These are phyloP conservation scores for Starmerella lactis-condensi DNA, from an alignment of 805 yeast species.

Conservation along the genomic window DNA sequence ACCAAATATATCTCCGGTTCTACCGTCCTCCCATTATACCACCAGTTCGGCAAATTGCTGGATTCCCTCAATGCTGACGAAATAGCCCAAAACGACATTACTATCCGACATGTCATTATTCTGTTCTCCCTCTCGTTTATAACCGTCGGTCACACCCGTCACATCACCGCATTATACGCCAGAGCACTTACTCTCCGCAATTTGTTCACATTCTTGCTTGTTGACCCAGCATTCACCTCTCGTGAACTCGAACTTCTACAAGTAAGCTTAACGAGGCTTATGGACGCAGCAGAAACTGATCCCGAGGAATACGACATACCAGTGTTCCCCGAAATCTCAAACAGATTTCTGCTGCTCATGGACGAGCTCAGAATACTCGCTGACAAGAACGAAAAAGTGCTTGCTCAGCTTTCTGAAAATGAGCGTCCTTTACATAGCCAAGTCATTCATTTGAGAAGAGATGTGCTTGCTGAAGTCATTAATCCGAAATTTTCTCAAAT, in stretches of 20 bases:
- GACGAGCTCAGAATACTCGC: slow-evolving; percentile 1
- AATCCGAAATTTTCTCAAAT: slow-evolving; percentile 3
- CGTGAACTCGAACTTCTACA: slow-evolving; percentile 68
- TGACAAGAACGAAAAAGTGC: background rate
- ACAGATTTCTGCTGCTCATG: background rate
- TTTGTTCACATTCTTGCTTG: slow-evolving; percentile 63
- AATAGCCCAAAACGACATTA: slow-evolving; percentile 1
- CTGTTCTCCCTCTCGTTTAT: slow-evolving; percentile 68
- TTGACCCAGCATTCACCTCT: slow-evolving; percentile 62
- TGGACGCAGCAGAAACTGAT: slow-evolving; percentile 34
- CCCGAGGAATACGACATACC: slow-evolving; percentile 28
- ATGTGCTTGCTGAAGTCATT: slow-evolving; percentile 9
- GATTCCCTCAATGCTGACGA: slow-evolving; percentile 7
- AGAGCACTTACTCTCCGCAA: slow-evolving; percentile 73
- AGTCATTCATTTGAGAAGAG: slow-evolving; percentile 16
- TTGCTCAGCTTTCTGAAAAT: slow-evolving; percentile 9
- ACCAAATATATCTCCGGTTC: slow-evolving; percentile 9
- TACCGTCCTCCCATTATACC: slow-evolving; percentile 10
- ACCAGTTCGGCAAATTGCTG: slow-evolving; percentile 10
- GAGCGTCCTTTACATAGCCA: slow-evolving; percentile 14
- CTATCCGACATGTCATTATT: slow-evolving; percentile 21
- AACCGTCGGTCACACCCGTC: slow-evolving; percentile 75
- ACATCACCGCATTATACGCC: slow-evolving; percentile 89
- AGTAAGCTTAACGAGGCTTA: slow-evolving; percentile 52
- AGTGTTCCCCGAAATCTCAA: slow-evolving; percentile 27